These are phyloP conservation scores for Tirmania nivea DNA, from an alignment of 495 filamentous ascomycete genomes.

Conservation along the genomic window DNA sequence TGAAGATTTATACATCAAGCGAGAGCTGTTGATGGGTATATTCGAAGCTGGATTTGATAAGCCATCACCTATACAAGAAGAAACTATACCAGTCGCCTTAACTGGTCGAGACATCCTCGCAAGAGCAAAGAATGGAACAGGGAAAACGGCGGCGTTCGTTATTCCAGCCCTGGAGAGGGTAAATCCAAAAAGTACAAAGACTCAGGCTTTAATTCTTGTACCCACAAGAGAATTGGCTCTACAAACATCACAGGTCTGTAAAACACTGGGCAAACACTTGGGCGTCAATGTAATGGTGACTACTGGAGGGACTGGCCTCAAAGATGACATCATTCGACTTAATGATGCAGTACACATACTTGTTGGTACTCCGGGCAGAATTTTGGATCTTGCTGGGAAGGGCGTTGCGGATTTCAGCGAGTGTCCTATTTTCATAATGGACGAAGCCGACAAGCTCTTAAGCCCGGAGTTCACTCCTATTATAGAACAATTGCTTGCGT, in stretches of 20 bases:
- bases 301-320: slow-evolving; percentile 80
- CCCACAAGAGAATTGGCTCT: slow-evolving; percentile 95
- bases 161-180: slow-evolving; percentile 90
- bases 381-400: slow-evolving; percentile 86
- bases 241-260: slow-evolving; percentile 97
- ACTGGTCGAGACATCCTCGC: slow-evolving; percentile 90
- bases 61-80: slow-evolving; percentile 97
- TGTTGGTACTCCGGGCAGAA: slow-evolving; percentile 88
- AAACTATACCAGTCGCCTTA: slow-evolving; percentile 87
- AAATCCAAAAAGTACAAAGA: slow-evolving; percentile 86
- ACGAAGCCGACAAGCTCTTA: slow-evolving; percentile 92
- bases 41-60: slow-evolving; percentile 98
- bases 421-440: slow-evolving; percentile 96
- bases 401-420: slow-evolving; percentile 88
- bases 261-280: slow-evolving; percentile 89
- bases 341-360: slow-evolving; percentile 91
- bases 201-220: slow-evolving; percentile 85
- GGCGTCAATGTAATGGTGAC: slow-evolving; percentile 98
- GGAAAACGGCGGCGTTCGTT: slow-evolving; percentile 94
- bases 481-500: slow-evolving; percentile 81
- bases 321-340: slow-evolving; percentile 91
- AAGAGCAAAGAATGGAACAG: slow-evolving; percentile 93
- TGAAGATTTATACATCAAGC: slow-evolving; percentile 85
- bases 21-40: slow-evolving; percentile 92
- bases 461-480: slow-evolving; percentile 92